Evolutionary conservation across 352 stramenopile genomes (phyloP), one percentile per base, ranked within the genome.

Genomic region (Phytophthora nicotianae): DNA sequence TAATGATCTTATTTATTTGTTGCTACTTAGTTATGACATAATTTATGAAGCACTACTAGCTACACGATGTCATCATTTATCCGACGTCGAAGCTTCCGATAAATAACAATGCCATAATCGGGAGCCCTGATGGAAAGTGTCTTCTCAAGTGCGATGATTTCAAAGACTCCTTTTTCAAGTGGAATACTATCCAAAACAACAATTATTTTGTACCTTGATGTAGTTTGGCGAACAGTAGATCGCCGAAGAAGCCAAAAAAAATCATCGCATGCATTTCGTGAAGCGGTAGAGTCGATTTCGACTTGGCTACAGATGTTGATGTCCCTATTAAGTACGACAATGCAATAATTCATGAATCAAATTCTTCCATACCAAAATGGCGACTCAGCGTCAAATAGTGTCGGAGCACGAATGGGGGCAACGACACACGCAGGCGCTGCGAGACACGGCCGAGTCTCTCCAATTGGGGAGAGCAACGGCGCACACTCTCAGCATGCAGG

Each of bases 401-500:
- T n/a, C 20, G 3, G 10, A 29, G 23, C 42, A n/a, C 19, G 54
- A 70, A 47, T 76, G 63, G 66, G 55, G 73, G 52, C 58, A 69
- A 35, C 72, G 83, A 29, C 74, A 88, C 51, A 67, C 51, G 19
- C 74, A 88, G 68, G 82, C 79, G 62, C 68, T 89, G 49, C 70
- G 70, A 6, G 61, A 72, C 4, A 59, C 83, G n/a, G 79, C 76
- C 9, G 79, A 84, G 29, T 82, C 82, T 43, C 58, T 91, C 17
- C 43, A 75, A 7, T 35, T 83, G n/a, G 82, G 75, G 16, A 58
- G 77, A 23, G 70, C 74, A 32, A 89, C 82, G 4, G 75, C 82
- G n/a, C 75, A 87, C n/a, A 67, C 68, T 16, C 52, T 91, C 11
- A 86, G 77, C 62, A 81, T 86, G 74, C 82, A 91, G 62, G n/a